Base-by-base conservation (phyloP, 768 basidiomycete genomes). In the Melanogaster broomeanus region DNA sequence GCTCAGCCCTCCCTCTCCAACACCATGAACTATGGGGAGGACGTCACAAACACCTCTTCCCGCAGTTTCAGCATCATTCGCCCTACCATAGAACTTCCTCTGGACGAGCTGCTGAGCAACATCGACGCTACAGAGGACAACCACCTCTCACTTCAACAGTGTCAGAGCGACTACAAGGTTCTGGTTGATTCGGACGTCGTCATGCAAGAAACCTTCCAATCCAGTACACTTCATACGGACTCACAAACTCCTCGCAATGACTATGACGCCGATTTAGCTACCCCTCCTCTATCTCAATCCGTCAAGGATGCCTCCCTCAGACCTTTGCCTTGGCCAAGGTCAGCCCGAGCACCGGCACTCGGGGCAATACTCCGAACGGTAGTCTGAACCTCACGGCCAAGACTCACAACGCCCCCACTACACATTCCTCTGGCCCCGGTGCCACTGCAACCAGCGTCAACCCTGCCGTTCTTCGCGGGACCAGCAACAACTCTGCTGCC, bases 21-120 rank as follows among this genome's bases (percentile, higher is more conserved):
- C 55, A 66, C 77, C 48, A 80, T 85, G 80, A 88, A 83, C 61
- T 91, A 91, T 66, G 90, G 88, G 48, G 90, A 91, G 70, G 88
- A 84, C 42, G 75, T 84, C 60, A 80, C 72, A 61, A 71, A 74
- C 55, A 69, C 73, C 18, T 63, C 65, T 51, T 73, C 79, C 21
- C 78, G 82, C 49, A 71, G 76, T 30, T 80, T 90, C 61, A 78
- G 78, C 67, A 83, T 92, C 55, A 48, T 70, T 19, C 83, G 90
- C 11, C 91, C 90, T 0, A 92, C 91, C 38, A 91, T 92, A 62
- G 90, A 93, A 64, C 81, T 92, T 24, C 85, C 87, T 5, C 79
- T 93, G n/a, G 90, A 93, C 58, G 90, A 93, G 55, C 77, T 93
- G 52, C 79, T 93, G 52, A 63, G 60, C 49, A 69, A 24, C 42